Evolutionary conservation across 768 basidiomycete species (phyloP), one percentile per base, ranked within the genome.

Genomic region (Mycena latifolia): DNA sequence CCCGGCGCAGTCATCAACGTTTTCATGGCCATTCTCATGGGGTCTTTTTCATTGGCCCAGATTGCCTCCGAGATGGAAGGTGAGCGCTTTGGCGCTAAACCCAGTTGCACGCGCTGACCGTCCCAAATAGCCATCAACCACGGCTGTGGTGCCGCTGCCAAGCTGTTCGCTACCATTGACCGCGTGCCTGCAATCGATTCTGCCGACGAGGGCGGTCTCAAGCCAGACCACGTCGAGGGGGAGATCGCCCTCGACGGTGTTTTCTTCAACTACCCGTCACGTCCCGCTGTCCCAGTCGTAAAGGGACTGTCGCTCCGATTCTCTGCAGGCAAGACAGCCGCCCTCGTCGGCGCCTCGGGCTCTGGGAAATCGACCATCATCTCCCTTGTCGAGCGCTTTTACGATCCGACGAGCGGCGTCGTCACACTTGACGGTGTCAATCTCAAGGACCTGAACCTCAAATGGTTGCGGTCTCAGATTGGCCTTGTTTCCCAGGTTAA

Each of bases 31-130:
- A 89, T 96, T 73, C 79, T 96, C 45, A 95, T 95, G 71, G 96
- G 95, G 72, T 93, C 94, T 2, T 96, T 53, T 24, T 53, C 52
- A 37, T 18, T 96, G 58, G 92, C 90, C 5, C 72, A 93, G 73
- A 79, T 98, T 57, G 92, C 93, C 1, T 97, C 97, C 2, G 95
- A 98, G 75, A 81, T 96, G 81, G 92, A 93, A 86, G 90, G 91
- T 89, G 54, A 35, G 78, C 61, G 31, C 28, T n/a, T 22, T 17
- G 5, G 63, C 18, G 59, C 22, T 41, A 2, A 10, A 31, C 4
- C 17, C 11, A n/a, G 11, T 12, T 39, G 11, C 28, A 20, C 4
- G 54, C 24, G 17, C 57, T 29, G 11, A 55, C 50, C n/a, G 55
- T 48, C 45, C 3, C 48, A 35, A 20, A 45, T 74, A 89, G 93